Conservation (phyloP, 176 grass and related monocot species). For the Saccharum officinarum region DNA sequence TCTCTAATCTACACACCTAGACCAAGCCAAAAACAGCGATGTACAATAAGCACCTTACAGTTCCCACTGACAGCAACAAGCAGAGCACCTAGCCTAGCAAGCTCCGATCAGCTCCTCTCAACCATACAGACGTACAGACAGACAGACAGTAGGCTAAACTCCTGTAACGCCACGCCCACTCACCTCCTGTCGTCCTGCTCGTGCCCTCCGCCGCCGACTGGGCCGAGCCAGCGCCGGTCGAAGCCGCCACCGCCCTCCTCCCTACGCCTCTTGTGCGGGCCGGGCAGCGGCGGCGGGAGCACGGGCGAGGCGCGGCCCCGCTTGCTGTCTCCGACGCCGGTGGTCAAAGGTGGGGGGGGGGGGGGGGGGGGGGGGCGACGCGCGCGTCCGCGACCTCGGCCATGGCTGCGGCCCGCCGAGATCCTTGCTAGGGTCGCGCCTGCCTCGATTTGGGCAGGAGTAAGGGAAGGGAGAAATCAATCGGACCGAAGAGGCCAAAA, state of each 20-base stretch:
- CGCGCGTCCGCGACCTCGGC: constrained; percentile 38
- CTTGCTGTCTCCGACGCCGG: constrained; percentile 45
- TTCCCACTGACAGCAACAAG: neutral
- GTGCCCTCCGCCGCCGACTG: constrained; percentile 42
- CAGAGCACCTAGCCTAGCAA: neutral
- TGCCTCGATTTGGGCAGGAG: too few relatives aligned
- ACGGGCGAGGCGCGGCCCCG: constrained; percentile 55
- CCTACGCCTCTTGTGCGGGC: constrained; percentile 59
- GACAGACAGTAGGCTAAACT: neutral
- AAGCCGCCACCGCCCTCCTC: constrained; percentile 65
- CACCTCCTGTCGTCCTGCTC: constrained; percentile 66
- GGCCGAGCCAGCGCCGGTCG: constrained; percentile 73
- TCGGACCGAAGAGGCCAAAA: too few relatives aligned
- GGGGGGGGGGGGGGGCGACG: constrained; percentile 27
- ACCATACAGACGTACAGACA: neutral
- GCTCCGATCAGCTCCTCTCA: neutral
- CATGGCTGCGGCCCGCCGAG: too few relatives aligned
- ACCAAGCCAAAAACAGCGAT: neutral
- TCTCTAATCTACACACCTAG: neutral
- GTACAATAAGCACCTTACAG: neutral
- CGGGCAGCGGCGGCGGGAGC: constrained; percentile 60
- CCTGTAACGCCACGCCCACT: constrained; percentile 13
- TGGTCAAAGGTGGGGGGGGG: too few relatives aligned
- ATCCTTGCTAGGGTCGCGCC: too few relatives aligned
- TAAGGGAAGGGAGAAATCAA: too few relatives aligned